A percentile compares a stretch with the other conserved stretches of the same genome.
Conservation (phyloP, 2,329 filamentous ascomycete genomes). For the Aspergillus transmontanensis region DNA sequence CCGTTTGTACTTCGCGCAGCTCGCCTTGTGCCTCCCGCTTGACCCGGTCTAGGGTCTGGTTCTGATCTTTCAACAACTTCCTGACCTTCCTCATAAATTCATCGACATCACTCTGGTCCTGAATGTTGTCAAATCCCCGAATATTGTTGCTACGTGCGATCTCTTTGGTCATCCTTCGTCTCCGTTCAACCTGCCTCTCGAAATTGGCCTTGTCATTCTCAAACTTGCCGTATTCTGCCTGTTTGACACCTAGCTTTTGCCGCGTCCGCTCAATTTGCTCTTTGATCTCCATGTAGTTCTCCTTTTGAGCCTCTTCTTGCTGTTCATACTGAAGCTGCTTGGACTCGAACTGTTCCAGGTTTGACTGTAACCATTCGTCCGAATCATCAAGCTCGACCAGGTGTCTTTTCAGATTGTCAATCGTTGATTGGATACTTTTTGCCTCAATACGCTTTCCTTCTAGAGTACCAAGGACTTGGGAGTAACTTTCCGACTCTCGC, state of each 20-base stretch:
- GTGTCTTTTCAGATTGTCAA: constrained; percentile 69
- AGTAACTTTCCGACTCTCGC: constrained; percentile 72
- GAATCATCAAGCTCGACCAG: constrained; percentile 77
- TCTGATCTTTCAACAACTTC: constrained; percentile 76
- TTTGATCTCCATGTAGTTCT: constrained; percentile 67
- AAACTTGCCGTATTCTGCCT: constrained; percentile 65
- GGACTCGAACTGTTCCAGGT: constrained; percentile 76
- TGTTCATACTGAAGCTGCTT: constrained; percentile 67
- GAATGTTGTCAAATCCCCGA: constrained; percentile 77
- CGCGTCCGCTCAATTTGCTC: constrained; percentile 53
- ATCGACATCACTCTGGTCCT: constrained; percentile 72
- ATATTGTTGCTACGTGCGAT: constrained; percentile 77
- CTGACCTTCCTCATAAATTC: constrained; percentile 78
- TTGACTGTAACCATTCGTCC: constrained; percentile 72
- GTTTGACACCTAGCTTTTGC: constrained; percentile 40
- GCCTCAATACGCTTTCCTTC: constrained; percentile 76
- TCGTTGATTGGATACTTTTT: constrained; percentile 68
- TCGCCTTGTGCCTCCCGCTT: constrained; percentile 75
- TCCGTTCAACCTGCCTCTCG: constrained; percentile 73
- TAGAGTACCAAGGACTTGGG: constrained; percentile 73
- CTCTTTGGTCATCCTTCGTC: constrained; percentile 74
- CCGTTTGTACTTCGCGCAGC: constrained; percentile 69
- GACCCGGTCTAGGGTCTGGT: constrained; percentile 72
- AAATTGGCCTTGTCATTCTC: constrained; percentile 86
- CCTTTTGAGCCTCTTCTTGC: constrained; percentile 64